Conservation (phyloP, 306 rosid species). For the Urtica urens region DNA sequence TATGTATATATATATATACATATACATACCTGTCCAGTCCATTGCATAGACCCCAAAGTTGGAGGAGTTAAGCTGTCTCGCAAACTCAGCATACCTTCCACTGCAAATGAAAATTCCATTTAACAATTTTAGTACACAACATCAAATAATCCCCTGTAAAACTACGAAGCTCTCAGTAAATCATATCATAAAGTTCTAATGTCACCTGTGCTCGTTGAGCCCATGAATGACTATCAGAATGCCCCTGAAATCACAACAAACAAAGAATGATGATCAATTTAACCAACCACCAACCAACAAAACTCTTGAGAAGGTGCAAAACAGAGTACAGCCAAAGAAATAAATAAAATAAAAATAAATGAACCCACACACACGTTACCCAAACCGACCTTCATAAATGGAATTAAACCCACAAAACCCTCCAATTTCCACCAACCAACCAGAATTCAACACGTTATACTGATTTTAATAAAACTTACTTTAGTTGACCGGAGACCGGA, state of each 20-base stretch:
- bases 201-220: constrained; percentile 92
- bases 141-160: not conserved
- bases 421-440: not conserved
- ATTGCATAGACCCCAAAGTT: constrained; percentile 92
- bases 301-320: not conserved
- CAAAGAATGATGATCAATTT: not conserved
- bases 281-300: not conserved
- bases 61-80: constrained; percentile 60
- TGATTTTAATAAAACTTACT: constrained; percentile 27
- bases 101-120: constrained; percentile 37
- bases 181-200: not conserved
- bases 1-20: not conserved
- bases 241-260: constrained; percentile 48
- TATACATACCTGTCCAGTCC: constrained; percentile 98
- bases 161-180: not conserved
- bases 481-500: constrained; percentile 45
- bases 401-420: not conserved
- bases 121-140: not conserved
- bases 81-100: constrained; percentile 86
- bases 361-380: not conserved
- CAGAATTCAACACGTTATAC: not conserved
- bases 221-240: constrained; percentile 84
- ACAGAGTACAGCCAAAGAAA: constrained; percentile 2
- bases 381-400: not conserved
- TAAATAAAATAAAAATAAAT: not conserved